These are phyloP conservation scores for Penicillium cinerascens DNA, from an alignment of 495 filamentous ascomycete genomes.

Conservation along the genomic window DNA sequence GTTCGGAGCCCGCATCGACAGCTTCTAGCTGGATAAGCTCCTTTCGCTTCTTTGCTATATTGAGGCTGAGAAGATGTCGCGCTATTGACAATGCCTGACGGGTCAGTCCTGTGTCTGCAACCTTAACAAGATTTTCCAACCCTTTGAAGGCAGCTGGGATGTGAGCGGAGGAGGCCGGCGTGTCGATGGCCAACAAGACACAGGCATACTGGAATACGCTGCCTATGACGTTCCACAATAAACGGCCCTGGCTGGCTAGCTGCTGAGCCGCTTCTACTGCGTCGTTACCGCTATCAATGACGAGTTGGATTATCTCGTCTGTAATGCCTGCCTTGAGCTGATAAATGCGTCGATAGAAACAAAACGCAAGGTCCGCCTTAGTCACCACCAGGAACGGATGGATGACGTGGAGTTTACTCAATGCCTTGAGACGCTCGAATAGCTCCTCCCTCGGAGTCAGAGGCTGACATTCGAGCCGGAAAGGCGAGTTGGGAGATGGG, in stretches of 20 bases:
- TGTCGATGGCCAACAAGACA: constrained; percentile 29
- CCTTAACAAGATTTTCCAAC: constrained; percentile 28
- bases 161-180: constrained; percentile 20
- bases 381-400: constrained; percentile 32
- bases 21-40: constrained; percentile 28
- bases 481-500: not conserved
- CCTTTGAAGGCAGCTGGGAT: constrained; percentile 24
- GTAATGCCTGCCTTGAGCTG: constrained; percentile 15
- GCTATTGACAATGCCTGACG: constrained; percentile 31
- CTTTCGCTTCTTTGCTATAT: constrained; percentile 28
- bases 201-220: constrained; percentile 33
- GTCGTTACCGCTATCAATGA: not conserved
- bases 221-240: constrained; percentile 34
- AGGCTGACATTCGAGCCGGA: not conserved
- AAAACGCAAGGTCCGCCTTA: constrained; percentile 30
- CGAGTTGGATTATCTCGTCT: not conserved
- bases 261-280: constrained; percentile 25
- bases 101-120: constrained; percentile 25
- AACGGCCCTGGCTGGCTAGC: constrained; percentile 22
- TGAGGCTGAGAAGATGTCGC: constrained; percentile 27
- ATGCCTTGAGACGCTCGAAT: not conserved
- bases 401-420: not conserved
- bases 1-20: constrained; percentile 25
- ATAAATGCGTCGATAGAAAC: constrained; percentile 34
- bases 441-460: not conserved